These are phyloP conservation scores for Medicago truncatula DNA, from an alignment of 306 rosid species.

Conservation along the genomic window DNA sequence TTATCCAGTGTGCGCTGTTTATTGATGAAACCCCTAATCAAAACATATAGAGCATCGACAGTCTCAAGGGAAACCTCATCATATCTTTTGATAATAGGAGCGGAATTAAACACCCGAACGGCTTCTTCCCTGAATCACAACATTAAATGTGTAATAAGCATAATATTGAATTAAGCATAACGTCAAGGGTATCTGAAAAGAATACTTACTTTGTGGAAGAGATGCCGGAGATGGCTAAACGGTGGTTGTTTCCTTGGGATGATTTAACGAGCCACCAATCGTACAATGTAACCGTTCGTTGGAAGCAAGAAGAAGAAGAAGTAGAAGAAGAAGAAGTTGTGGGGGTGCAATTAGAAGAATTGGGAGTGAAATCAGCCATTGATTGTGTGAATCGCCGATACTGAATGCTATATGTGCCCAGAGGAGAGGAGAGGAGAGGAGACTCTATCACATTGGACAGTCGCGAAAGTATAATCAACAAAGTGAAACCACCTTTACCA, in stretches of 20 bases:
- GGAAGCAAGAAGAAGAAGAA: not conserved
- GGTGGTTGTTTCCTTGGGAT: not conserved
- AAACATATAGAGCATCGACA: slow-evolving; percentile 58
- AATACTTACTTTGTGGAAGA: slow-evolving; percentile 50
- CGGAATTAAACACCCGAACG: slow-evolving; percentile 65
- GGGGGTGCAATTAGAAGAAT: too few species aligned
- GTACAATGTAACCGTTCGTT: not conserved
- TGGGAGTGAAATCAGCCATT: too few species aligned
- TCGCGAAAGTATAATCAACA: too few species aligned
- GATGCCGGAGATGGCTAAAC: slow-evolving; percentile 2
- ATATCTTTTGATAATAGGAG: slow-evolving; percentile 60
- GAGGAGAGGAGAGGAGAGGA: too few species aligned
- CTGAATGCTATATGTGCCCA: too few species aligned
- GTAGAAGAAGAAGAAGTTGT: too few species aligned
- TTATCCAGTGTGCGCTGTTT: slow-evolving; percentile 54
- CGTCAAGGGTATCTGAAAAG: too few species aligned
- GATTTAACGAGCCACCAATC: slow-evolving; percentile 5
- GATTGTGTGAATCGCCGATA: too few species aligned
- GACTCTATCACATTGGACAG: too few species aligned
- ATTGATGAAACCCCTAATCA: slow-evolving; percentile 61
- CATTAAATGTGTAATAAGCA: not conserved
- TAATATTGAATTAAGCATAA: too few species aligned
- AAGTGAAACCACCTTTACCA: too few species aligned
- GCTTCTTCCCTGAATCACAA: slow-evolving; percentile 55
- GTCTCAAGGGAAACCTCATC: slow-evolving; percentile 70